Conservation (phyloP, 164 flowering plant genomes). For the Platanus orientalis region DNA sequence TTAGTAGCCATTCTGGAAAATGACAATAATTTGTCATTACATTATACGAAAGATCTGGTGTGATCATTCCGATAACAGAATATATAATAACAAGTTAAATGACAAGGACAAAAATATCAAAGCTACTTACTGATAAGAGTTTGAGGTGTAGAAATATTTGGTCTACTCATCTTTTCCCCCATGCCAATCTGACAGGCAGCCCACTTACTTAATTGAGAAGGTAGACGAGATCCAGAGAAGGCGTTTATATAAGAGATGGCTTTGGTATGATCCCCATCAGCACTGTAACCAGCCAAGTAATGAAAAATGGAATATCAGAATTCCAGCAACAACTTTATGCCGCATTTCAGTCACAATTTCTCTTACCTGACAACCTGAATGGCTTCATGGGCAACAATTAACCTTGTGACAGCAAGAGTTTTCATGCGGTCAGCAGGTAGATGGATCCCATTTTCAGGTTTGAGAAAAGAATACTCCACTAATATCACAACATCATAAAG, state of each 20-base stretch:
- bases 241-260: slow-evolving; percentile 50
- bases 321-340: background rate
- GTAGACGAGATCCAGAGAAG: slow-evolving; percentile 43
- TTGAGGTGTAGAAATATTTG: slow-evolving; percentile 48
- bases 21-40: background rate
- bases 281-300: slow-evolving; percentile 33
- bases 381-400: slow-evolving; percentile 51
- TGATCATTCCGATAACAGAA: background rate
- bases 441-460: slow-evolving; percentile 21
- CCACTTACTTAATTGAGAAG: slow-evolving; percentile 39
- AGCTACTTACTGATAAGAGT: slow-evolving; percentile 50
- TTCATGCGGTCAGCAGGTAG: slow-evolving; percentile 27
- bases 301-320: slow-evolving; percentile 5
- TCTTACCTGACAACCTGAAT: slow-evolving; percentile 45
- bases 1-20: slow-evolving; percentile 50
- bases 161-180: slow-evolving; percentile 22
- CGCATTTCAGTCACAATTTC: background rate
- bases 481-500: slow-evolving; percentile 59
- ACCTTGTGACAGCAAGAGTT: slow-evolving; percentile 37
- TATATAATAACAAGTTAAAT: background rate
- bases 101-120: background rate
- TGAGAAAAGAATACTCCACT: slow-evolving; percentile 64
- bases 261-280: slow-evolving; percentile 42
- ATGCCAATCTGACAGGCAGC: slow-evolving; percentile 27
- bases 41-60: background rate